Percentiles rank a stretch among this genome's conserved stretches.
Conservation (phyloP, 148 eudicot species). For the Camellia sinensis region DNA sequence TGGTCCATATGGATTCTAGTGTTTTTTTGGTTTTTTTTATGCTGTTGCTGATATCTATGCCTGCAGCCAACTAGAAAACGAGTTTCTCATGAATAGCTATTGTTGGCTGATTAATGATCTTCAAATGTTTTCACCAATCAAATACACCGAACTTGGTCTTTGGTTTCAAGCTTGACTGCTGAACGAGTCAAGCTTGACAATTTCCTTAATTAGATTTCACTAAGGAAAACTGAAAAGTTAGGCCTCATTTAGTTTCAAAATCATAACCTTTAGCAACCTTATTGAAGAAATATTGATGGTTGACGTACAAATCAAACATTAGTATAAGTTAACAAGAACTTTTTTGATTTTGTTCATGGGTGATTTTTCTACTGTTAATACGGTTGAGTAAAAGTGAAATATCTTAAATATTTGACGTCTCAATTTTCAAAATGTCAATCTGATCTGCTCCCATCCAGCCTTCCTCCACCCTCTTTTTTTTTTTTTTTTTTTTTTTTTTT, state of each 20-base stretch:
- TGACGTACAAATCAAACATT: no score
- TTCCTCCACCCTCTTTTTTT: neutral
- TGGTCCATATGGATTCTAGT: slow-evolving; percentile 23
- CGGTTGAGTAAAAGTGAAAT: neutral
- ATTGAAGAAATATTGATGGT: neutral
- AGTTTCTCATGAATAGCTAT: neutral
- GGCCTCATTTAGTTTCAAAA: neutral
- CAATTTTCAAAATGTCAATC: neutral
- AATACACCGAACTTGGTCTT: neutral
- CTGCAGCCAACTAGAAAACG: neutral
- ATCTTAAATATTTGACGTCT: neutral
- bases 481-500: neutral
- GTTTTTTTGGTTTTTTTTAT: neutral
- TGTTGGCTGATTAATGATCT: neutral
- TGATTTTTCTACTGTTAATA: neutral
- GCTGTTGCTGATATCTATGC: neutral
- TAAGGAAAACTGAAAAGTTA: neutral
- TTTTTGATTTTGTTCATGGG: neutral
- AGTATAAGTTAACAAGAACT: neutral
- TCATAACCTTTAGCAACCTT: neutral
- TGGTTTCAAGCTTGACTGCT: neutral
- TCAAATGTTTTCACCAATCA: neutral
- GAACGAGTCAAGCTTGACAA: neutral
- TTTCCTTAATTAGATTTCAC: neutral
- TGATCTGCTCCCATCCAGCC: neutral